Evolutionary conservation across 768 basidiomycete genomes (phyloP), one percentile per base, ranked within the genome.

Genomic region (Russula olivacea): DNA sequence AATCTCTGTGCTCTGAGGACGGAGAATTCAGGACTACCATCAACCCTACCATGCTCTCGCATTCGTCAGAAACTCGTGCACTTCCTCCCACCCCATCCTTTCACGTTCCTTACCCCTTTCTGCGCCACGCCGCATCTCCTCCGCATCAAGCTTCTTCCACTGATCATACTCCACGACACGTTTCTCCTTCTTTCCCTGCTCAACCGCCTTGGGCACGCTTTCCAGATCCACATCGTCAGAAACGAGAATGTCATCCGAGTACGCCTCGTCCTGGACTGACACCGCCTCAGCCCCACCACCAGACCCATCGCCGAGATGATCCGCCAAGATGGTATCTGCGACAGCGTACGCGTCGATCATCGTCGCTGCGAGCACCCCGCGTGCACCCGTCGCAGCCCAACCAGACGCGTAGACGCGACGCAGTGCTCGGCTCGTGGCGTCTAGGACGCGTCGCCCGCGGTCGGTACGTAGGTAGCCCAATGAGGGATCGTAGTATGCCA

Each of bases 361-460:
- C 38, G 97, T 97, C 3, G 87, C 80, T 2, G 93, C 94, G 50
- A 98, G 79, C 14, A 98, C 94, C 11, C 95, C 95, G 57, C 84
- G 87, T 0, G 97, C 94, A 40, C 96, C 96, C 3, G 83, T 85
- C 2, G 92, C 88, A 2, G 92, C 88, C 97, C 97, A 99, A 11
- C 96, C 96, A 1, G 91, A 87, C 1, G 92, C 88, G 71, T 97
- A 99, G n/a, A 95, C 78, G 61, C 83, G 83, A 40, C 77, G 79
- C 41, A 86, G 67, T 19, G 72, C 58, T 2, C 69, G 69, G 12
- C 74, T 72, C 5, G 66, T 66, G 3, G 72, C 67, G 12, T 76
- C 76, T 30, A 82, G 69, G 9, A 90, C 75, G 8, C 41, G 41
- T 14, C 85, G 78, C 4, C 83, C 83, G 8, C 73, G 72, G 3